Conservation (phyloP, 2,329 filamentous ascomycete species). For the Cladophialophora carrionii region DNA sequence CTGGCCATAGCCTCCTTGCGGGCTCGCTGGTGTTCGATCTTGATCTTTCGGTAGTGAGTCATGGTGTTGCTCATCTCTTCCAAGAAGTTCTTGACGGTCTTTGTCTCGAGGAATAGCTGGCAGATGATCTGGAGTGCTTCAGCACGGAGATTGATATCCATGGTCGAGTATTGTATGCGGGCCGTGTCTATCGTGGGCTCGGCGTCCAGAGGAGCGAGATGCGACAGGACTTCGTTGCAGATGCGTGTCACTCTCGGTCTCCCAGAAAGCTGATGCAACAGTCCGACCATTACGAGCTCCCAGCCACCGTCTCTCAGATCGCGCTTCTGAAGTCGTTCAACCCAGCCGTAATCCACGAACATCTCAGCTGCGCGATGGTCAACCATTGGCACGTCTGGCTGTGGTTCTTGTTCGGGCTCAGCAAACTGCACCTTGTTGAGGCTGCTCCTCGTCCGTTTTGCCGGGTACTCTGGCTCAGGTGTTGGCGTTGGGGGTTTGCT, state of each 20-base stretch:
- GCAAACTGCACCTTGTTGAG: constrained; percentile 75
- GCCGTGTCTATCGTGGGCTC: constrained; percentile 78
- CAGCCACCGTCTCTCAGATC: constrained; percentile 86
- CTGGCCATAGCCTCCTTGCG: constrained; percentile 63
- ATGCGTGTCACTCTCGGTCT: constrained; percentile 68
- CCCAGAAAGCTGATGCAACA: constrained; percentile 82
- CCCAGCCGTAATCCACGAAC: constrained; percentile 75
- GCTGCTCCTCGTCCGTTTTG: constrained; percentile 78
- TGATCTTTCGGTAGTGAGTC: constrained; percentile 92
- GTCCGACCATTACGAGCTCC: constrained; percentile 84
- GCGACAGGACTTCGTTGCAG: constrained; percentile 77
- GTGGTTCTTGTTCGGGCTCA: constrained; percentile 57
- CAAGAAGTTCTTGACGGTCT: constrained; percentile 82
- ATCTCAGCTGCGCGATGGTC: constrained; percentile 69
- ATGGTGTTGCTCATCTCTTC: constrained; percentile 91
- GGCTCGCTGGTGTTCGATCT: constrained; percentile 86
- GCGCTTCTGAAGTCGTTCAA: constrained; percentile 77
- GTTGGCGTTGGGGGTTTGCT: constrained; percentile 60
- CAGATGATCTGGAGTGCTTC: constrained; percentile 82
- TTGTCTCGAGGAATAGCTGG: constrained; percentile 82
- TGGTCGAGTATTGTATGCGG: constrained; percentile 68
- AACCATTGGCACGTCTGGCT: constrained; percentile 45
- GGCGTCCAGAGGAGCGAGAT: constrained; percentile 77
- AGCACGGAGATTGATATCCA: constrained; percentile 83
- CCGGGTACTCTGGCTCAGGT: constrained; percentile 72